Conservation (phyloP, 371 early-diverging fungal genomes). For the Rhizopus stolonifer region DNA sequence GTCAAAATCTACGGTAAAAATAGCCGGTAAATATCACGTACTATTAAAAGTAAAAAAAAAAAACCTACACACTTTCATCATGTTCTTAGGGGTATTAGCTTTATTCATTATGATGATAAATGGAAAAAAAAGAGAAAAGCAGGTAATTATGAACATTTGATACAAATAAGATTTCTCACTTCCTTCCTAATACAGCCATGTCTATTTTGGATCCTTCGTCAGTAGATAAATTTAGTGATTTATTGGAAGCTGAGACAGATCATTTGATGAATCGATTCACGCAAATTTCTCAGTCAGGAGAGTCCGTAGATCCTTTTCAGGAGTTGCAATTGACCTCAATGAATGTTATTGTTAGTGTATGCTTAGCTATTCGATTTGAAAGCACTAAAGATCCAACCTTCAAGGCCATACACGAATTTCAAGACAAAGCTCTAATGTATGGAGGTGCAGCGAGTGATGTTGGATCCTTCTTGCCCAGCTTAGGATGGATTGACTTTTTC, state of each 20-base stretch:
- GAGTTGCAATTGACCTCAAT: conserved; percentile 5
- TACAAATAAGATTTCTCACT: too few relatives aligned
- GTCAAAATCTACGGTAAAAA: not conserved
- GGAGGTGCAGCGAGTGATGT: conserved; percentile 8
- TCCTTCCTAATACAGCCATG: not conserved
- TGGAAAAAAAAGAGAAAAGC: too few relatives aligned
- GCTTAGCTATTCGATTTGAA: conserved; percentile 6
- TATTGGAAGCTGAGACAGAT: conserved; percentile 2
- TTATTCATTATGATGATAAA: too few relatives aligned
- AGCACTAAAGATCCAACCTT: conserved; percentile 11
- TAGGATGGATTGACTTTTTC: conserved; percentile 9
- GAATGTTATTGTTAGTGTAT: conserved; percentile 8
- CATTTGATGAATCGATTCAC: not conserved
- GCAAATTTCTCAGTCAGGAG: not conserved
- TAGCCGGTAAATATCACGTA: not conserved
- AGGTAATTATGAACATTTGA: too few relatives aligned
- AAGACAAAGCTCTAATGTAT: not conserved
- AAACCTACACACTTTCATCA: not conserved
- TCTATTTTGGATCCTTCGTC: conserved; percentile 1
- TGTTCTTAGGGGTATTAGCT: too few relatives aligned
- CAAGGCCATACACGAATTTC: not conserved
- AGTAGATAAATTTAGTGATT: conserved; percentile 7
- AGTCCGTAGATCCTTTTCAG: not conserved
- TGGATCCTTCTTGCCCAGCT: conserved; percentile 19
- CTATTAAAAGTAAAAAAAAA: not conserved